phyloP scores from a whole-genome alignment of 2,329 filamentous ascomycete species.

The Aureobasidium pullulans region DNA sequence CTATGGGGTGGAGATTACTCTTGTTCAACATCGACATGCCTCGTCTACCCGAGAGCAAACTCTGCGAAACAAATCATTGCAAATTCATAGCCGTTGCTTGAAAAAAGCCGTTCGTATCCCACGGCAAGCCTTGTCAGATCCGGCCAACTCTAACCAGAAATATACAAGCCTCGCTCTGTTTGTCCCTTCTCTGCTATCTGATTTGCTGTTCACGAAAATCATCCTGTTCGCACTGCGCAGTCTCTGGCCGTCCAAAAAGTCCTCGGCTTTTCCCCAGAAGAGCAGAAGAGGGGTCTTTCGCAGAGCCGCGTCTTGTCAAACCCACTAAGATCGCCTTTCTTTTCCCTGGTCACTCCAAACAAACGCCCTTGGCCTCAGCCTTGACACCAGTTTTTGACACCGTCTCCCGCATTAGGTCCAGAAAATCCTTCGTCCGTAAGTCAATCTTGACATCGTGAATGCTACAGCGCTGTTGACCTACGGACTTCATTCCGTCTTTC shows the following conservation, averaged over 20 bases:
- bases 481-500: neutral
- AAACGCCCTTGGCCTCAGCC: neutral
- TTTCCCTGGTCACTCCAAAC: neutral
- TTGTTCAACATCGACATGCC: neutral
- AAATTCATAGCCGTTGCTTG: neutral
- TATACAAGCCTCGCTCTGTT: neutral
- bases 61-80: neutral
- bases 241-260: neutral
- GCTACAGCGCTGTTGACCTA: neutral
- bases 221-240: neutral
- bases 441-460: neutral
- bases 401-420: neutral
- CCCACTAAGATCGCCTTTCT: neutral
- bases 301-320: neutral
- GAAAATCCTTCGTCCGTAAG: neutral
- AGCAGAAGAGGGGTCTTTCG: neutral
- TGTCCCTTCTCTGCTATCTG: neutral
- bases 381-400: neutral
- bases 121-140: neutral
- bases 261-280: neutral
- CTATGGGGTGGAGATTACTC: too few relatives aligned
- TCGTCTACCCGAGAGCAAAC: neutral
- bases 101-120: neutral
- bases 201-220: neutral
- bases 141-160: neutral